Evolutionary conservation across 768 basidiomycete genomes (phyloP).

Genomic region (Naganishia onofrii): DNA sequence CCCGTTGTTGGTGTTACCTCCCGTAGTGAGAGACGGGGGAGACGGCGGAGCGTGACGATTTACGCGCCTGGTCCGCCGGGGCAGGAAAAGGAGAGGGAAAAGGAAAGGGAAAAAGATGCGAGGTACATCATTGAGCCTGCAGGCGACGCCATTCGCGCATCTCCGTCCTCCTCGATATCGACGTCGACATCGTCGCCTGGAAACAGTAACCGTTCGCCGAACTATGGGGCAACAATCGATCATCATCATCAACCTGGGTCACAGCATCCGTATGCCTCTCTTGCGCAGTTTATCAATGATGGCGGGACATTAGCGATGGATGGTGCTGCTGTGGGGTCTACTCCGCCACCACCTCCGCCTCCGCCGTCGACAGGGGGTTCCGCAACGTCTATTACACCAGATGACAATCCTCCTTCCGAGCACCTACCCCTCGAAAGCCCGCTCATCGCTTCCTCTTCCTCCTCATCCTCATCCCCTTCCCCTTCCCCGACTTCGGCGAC

Average conservation of each 20-base stretch:
- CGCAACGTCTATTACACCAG: neutral
- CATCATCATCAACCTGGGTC: conserved; percentile 16
- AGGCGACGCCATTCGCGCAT: conserved; percentile 5
- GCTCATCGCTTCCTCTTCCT: conserved; percentile 1
- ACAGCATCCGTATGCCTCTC: conserved; percentile 21
- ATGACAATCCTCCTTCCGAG: neutral
- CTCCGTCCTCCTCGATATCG: neutral
- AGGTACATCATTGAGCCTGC: conserved; percentile 25
- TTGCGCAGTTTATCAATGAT: conserved; percentile 21
- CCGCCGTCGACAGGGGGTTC: neutral
- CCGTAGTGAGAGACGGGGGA: neutral
- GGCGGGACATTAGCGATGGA: neutral
- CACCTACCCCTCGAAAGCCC: neutral
- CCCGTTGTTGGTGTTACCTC: neutral
- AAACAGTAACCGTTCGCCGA: neutral
- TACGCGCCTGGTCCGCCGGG: conserved; percentile 16
- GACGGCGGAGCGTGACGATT: conserved; percentile 1
- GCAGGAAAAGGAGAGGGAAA: conserved; percentile 16
- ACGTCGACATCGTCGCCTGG: neutral
- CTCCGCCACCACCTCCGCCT: conserved; percentile 12
- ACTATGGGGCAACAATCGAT: conserved; percentile 15
- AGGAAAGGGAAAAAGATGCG: conserved; percentile 7
- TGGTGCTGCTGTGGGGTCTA: neutral
- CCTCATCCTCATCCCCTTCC: neutral
- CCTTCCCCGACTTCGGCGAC: neutral